phyloP scores from a whole-genome alignment of 179 eudicot genomes.

The Amaranthus tricolor region DNA sequence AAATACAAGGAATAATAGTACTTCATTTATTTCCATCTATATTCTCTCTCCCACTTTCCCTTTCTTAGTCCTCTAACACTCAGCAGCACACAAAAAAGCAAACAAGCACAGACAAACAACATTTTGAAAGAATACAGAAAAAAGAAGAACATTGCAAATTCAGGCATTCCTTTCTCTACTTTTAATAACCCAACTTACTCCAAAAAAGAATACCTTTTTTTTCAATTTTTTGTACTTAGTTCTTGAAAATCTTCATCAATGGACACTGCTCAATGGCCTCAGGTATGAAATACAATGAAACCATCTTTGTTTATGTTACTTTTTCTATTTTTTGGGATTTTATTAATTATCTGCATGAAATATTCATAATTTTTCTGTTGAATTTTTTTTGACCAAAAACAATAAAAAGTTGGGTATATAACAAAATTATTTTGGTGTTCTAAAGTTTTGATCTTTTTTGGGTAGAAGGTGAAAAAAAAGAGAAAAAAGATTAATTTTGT shows the following conservation, averaged over 20 bases:
- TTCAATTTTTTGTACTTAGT: background rate
- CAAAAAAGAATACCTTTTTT: background rate
- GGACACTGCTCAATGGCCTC: conserved; percentile 65
- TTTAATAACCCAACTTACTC: conserved; percentile 6
- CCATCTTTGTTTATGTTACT: background rate
- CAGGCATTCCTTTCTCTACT: conserved; percentile 42
- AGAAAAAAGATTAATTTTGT: conserved; percentile 22
- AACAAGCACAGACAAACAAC: conserved; percentile 16
- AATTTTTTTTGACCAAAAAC: background rate
- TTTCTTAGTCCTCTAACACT: background rate
- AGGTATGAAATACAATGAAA: conserved; percentile 33
- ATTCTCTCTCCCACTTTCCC: background rate
- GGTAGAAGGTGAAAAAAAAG: background rate
- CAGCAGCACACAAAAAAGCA: conserved; percentile 15
- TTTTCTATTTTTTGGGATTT: background rate
- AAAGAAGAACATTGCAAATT: background rate
- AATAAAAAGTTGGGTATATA: background rate
- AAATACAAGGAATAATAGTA: too few species aligned
- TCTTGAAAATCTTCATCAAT: conserved; percentile 32
- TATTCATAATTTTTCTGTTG: background rate
- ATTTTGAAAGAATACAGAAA: background rate
- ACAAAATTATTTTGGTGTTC: too few species aligned
- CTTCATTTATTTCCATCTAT: background rate
- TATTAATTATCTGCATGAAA: background rate
- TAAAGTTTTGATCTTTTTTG: background rate